These are phyloP conservation scores for Nigrospora oryzae DNA, from an alignment of 2,329 filamentous ascomycete species.

Conservation along the genomic window DNA sequence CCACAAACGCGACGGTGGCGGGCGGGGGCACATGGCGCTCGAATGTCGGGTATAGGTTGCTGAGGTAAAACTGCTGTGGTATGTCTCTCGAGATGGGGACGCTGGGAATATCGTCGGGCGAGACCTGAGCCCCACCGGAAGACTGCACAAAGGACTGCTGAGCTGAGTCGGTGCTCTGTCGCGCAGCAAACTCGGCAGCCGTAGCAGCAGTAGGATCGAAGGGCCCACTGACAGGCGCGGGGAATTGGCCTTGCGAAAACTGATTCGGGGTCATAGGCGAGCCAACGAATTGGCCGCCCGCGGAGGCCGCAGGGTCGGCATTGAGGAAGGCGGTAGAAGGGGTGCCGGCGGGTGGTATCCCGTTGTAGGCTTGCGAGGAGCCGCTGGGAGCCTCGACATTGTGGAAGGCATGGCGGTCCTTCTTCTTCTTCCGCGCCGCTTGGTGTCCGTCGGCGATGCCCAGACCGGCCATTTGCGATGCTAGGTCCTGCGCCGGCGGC, in stretches of 20 bases:
- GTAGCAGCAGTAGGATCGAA: conserved; percentile 37
- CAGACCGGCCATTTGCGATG: conserved; percentile 72
- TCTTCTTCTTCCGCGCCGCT: conserved; percentile 68
- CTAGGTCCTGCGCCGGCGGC: conserved; percentile 39
- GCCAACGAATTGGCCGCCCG: conserved; percentile 36
- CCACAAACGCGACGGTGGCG: conserved; percentile 79
- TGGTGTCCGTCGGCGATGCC: conserved; percentile 50
- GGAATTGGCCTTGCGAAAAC: conserved; percentile 47
- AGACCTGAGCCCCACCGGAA: conserved; percentile 66
- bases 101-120: conserved; percentile 88
- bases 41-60: conserved; percentile 88
- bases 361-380: conserved; percentile 62
- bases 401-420: conserved; percentile 90
- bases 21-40: conserved; percentile 89
- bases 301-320: conserved; percentile 35
- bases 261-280: conserved; percentile 42
- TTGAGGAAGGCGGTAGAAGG: conserved; percentile 52
- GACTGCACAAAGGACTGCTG: conserved; percentile 42
- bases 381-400: conserved; percentile 65
- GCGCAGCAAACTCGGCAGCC: conserved; percentile 36
- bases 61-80: conserved; percentile 75
- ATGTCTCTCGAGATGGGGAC: conserved; percentile 78
- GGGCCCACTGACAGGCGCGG: conserved; percentile 43
- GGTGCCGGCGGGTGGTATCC: conserved; percentile 50
- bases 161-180: conserved; percentile 26